A percentile compares a stretch with the other conserved stretches of the same genome.
These are phyloP conservation scores for Magnusiomyces suaveolens DNA, from an alignment of 1,139 yeast genomes.

Conservation along the genomic window DNA sequence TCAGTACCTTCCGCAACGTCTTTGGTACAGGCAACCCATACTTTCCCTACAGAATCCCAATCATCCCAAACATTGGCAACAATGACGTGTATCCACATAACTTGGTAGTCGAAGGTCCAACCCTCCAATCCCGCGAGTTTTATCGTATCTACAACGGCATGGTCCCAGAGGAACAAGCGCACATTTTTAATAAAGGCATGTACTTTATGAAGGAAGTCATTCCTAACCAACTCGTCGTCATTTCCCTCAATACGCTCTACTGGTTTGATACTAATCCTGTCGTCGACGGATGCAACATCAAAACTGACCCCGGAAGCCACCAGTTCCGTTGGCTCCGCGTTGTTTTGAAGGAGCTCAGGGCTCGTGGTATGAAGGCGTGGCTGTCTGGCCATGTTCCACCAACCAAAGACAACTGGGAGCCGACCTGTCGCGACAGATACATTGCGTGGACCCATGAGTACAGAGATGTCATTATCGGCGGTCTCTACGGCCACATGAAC, in stretches of 20 bases:
- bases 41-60: conserved; percentile 33
- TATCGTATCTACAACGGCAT: conserved; percentile 62
- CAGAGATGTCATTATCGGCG: conserved; percentile 73
- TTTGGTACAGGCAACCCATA: conserved; percentile 36
- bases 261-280: conserved; percentile 68
- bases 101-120: conserved; percentile 74
- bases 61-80: conserved; percentile 69
- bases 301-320: conserved; percentile 70
- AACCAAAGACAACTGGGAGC: conserved; percentile 63
- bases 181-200: conserved; percentile 64
- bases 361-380: conserved; percentile 78
- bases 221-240: conserved; percentile 65
- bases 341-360: conserved; percentile 60
- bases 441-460: conserved; percentile 72
- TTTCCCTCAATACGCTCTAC: conserved; percentile 70
- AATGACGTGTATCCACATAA: conserved; percentile 88
- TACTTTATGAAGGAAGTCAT: conserved; percentile 67
- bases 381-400: conserved; percentile 85
- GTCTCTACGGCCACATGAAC: conserved; percentile 82
- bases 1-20: conserved; percentile 47
- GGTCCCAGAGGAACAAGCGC: conserved; percentile 70
- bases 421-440: conserved; percentile 61
- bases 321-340: conserved; percentile 70
- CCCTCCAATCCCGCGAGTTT: conserved; percentile 69
- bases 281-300: conserved; percentile 66